Conservation (phyloP, 2,329 filamentous ascomycete species). For the Arthrobotrys sphaeroides region DNA sequence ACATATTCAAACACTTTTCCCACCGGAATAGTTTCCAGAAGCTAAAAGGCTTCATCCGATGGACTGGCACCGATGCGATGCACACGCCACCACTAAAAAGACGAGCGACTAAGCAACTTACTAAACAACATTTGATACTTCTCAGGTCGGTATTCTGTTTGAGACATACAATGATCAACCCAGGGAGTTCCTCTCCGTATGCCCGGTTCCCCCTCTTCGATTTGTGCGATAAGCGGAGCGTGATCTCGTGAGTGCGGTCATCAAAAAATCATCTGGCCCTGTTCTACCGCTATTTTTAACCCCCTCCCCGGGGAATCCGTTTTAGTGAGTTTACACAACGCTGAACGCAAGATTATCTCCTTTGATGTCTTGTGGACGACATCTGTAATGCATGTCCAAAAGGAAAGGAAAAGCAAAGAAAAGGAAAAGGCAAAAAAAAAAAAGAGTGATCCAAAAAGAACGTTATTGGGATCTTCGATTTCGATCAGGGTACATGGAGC, state of each 20-base stretch:
- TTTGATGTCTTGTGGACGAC: conserved; percentile 4
- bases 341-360: neutral
- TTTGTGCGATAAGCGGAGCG: conserved; percentile 10
- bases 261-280: conserved; percentile 16
- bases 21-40: conserved; percentile 25
- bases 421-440: neutral
- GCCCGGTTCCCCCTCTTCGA: conserved; percentile 3
- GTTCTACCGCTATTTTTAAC: conserved; percentile 45
- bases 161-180: conserved; percentile 4
- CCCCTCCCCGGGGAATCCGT: neutral
- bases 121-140: neutral
- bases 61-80: conserved; percentile 23
- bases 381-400: neutral
- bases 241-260: conserved; percentile 13
- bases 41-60: conserved; percentile 10
- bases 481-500: neutral
- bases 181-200: conserved; percentile 34
- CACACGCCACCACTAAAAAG: conserved; percentile 29
- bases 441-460: neutral
- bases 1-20: conserved; percentile 11
- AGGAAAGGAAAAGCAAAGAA: neutral
- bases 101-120: neutral
- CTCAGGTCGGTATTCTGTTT: neutral
- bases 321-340: conserved; percentile 1
- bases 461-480: conserved; percentile 6